phyloP scores from a whole-genome alignment of 768 basidiomycete genomes.

The Dacryopinax primogenitus region DNA sequence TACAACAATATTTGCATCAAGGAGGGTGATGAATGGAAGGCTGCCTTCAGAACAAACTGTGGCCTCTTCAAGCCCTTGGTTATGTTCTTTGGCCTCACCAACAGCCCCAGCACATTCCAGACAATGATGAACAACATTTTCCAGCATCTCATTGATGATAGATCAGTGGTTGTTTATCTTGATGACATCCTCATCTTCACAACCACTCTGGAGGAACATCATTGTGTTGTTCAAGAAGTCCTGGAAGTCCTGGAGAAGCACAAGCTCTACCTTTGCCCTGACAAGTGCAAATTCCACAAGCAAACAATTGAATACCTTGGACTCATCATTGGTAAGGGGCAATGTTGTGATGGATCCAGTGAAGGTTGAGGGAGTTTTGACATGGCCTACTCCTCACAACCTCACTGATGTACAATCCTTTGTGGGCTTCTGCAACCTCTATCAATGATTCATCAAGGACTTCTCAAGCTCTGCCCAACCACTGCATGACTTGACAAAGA shows the following conservation, averaged over 20 bases:
- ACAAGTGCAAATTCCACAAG: constrained; percentile 10
- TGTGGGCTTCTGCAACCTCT: constrained; percentile 25
- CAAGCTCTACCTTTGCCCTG: background rate
- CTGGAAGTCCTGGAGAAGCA: constrained; percentile 2
- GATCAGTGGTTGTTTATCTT: constrained; percentile 17
- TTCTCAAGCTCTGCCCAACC: constrained; percentile 27
- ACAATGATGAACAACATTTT: constrained; percentile 18
- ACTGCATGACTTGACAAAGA: constrained; percentile 16
- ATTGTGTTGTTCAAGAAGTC: constrained; percentile 6
- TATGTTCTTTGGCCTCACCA: constrained; percentile 4
- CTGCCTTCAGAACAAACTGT: background rate
- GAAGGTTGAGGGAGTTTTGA: constrained; percentile 20
- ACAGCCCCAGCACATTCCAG: constrained; percentile 19
- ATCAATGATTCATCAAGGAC: constrained; percentile 22
- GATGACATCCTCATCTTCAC: constrained; percentile 18
- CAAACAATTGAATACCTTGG: constrained; percentile 13
- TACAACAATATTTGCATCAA: background rate
- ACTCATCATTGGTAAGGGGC: constrained; percentile 11
- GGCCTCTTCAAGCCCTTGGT: background rate
- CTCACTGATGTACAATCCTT: constrained; percentile 21
- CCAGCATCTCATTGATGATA: constrained; percentile 13
- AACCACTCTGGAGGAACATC: constrained; percentile 13
- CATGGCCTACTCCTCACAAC: constrained; percentile 20
- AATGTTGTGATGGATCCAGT: constrained; percentile 18
- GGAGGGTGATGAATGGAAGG: background rate